These are phyloP conservation scores for Platismatia glauca DNA, from an alignment of 495 filamentous ascomycete species.

Conservation along the genomic window DNA sequence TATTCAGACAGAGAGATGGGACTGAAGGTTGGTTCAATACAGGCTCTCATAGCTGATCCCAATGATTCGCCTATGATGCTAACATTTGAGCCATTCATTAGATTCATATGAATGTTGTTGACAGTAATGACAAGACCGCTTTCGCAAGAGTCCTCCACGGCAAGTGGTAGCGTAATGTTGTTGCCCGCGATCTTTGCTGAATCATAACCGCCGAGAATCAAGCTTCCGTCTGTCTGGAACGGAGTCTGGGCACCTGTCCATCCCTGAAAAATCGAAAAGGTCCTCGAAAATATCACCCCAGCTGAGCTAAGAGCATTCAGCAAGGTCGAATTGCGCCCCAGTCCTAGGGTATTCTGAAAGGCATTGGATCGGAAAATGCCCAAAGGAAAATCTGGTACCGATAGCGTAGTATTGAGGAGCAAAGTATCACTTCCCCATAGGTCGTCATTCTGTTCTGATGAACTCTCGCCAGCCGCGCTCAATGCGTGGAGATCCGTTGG, in stretches of 20 bases:
- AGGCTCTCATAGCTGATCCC: constrained; percentile 20
- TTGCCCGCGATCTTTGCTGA: constrained; percentile 31
- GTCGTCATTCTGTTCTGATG: not conserved
- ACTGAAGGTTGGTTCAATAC: constrained; percentile 23
- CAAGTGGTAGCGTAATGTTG: constrained; percentile 26
- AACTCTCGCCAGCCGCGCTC: not conserved
- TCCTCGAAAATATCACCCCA: constrained; percentile 32
- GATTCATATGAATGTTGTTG: constrained; percentile 29
- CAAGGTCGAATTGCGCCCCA: constrained; percentile 37
- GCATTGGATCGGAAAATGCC: constrained; percentile 17
- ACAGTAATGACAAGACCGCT: constrained; percentile 32
- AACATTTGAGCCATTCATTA: constrained; percentile 30
- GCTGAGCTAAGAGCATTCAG: constrained; percentile 28
- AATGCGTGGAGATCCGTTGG: not conserved
- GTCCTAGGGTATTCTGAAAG: constrained; percentile 18
- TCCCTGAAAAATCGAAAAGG: constrained; percentile 38
- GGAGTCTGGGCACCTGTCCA: constrained; percentile 28
- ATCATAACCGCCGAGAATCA: constrained; percentile 41
- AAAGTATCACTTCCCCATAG: constrained; percentile 10
- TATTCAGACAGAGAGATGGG: constrained; percentile 23
- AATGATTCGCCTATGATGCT: constrained; percentile 20
- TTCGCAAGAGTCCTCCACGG: constrained; percentile 22
- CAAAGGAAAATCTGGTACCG: constrained; percentile 22
- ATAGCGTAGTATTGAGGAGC: constrained; percentile 14
- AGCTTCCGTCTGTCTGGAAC: constrained; percentile 30